Percentiles rank a stretch among this genome's conserved stretches.
phyloP scores from a whole-genome alignment of 2,329 filamentous ascomycete species.

The Verticillium longisporum region DNA sequence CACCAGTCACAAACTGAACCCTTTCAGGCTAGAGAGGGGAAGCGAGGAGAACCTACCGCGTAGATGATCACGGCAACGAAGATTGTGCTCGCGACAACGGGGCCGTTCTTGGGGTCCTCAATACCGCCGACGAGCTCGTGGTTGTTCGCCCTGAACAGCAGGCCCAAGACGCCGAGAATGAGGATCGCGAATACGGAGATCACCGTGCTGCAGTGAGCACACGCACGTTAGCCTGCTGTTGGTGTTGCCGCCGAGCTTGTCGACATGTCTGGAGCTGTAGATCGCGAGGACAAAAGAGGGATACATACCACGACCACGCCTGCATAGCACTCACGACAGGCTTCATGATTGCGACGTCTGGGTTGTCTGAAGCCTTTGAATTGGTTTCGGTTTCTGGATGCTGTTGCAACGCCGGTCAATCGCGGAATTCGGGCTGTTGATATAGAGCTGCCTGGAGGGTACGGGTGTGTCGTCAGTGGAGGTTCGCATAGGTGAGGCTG shows the following conservation, averaged over 20 bases:
- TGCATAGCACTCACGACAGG: conserved; percentile 86
- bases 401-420: not conserved
- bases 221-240: not conserved
- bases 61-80: conserved; percentile 88
- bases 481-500: not conserved
- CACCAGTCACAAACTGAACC: too few species aligned
- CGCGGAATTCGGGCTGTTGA: not conserved
- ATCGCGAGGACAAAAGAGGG: conserved; percentile 1
- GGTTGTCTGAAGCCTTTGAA: not conserved
- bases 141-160: conserved; percentile 72
- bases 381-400: not conserved
- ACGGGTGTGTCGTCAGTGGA: not conserved
- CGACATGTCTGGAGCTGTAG: not conserved
- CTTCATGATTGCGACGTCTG: conserved; percentile 64
- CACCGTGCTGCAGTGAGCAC: conserved; percentile 55
- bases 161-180: conserved; percentile 56
- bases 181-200: conserved; percentile 60
- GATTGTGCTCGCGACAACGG: conserved; percentile 74
- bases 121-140: conserved; percentile 76
- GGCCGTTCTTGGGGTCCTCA: conserved; percentile 64
- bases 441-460: not conserved
- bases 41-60: conserved; percentile 53
- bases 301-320: conserved; percentile 84
- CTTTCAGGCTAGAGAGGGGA: too few species aligned
- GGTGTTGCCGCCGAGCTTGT: conserved; percentile 9